Evolutionary conservation across 768 basidiomycete species (phyloP), one percentile per base, ranked within the genome.

Genomic region (Pisolithus microcarpus): DNA sequence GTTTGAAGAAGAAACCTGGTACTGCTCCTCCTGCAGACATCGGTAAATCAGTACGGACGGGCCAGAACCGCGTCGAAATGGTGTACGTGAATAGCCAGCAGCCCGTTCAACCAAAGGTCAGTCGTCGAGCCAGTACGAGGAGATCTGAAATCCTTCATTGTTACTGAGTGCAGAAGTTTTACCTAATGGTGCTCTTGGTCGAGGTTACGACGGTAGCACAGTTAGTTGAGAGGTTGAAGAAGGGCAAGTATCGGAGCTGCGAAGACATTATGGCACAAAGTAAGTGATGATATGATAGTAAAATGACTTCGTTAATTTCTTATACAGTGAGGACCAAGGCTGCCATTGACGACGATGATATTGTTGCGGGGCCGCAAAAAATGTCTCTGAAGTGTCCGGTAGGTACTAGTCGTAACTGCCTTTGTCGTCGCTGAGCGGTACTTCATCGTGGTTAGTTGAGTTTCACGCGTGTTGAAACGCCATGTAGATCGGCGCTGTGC

Each of bases 321-420:
- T 37, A 49, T 38, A 9, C 58, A 89, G 89, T 88, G 82, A 67
- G 18, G 10, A 21, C 73, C 52, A 71, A 76, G 48, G 69, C 73
- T 5, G 65, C 75, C 44, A 73, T 72, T 13, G 85, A 84, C 26
- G 93, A 98, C 56, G 93, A 94, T 51, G 95, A 97, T 53, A 95
- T 99, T 59, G 73, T 91, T 43, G 85, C 91, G 15, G 93, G 91
- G 11, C 80, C 88, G 2, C 84, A 91, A 59, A 91, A 85, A 64
- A 85, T 98, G 80, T 89, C 88, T 0, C 65, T 99, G 57, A 94
- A 91, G 65, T 96, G 93, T 66, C 94, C 96, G 4, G 95, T 97
- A 65, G 50, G 91, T 72, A 11, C 18, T 18, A 38, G n/a, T 38
- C 19, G 7, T 34, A 11, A 4, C 34, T 34, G 5, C 24, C 11